Conservation (phyloP, 345 rosid genomes). For the Euphorbia pulcherrima region DNA sequence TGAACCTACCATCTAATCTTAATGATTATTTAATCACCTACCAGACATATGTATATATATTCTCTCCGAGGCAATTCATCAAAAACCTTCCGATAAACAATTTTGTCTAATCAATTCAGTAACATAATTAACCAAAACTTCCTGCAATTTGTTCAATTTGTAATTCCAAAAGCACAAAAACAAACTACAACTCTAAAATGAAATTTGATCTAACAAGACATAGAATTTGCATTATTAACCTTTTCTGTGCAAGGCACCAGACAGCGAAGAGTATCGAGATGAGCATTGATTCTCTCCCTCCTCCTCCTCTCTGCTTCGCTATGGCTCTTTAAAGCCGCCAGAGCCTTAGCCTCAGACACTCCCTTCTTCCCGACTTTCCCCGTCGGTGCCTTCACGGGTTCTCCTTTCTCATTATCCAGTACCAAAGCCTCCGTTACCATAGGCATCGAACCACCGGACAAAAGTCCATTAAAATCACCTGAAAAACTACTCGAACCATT, state of each 20-base stretch:
- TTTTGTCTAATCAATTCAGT: neutral
- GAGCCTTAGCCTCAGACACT: conserved; percentile 30
- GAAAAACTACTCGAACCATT: conserved; percentile 16
- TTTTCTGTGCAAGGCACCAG: conserved; percentile 41
- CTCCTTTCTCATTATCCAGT: conserved; percentile 46
- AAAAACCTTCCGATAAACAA: neutral
- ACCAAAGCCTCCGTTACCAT: conserved; percentile 28
- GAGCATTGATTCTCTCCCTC: conserved; percentile 49
- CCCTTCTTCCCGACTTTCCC: conserved; percentile 24
- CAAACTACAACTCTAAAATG: neutral
- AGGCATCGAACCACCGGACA: conserved; percentile 31
- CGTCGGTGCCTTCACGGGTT: conserved; percentile 36
- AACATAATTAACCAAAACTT: neutral
- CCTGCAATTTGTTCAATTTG: neutral
- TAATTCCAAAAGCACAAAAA: neutral
- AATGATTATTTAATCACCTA: neutral
- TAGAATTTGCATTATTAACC: conserved; percentile 23
- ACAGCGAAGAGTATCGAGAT: conserved; percentile 46
- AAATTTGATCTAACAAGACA: neutral
- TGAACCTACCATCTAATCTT: conserved; percentile 9
- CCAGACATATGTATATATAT: neutral
- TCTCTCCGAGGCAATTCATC: neutral
- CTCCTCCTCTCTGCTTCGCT: conserved; percentile 55
- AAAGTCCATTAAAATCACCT: conserved; percentile 27
- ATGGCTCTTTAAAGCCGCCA: conserved; percentile 51